phyloP scores from a whole-genome alignment of 148 eudicot species.

The Rhododendron griersonianum region DNA sequence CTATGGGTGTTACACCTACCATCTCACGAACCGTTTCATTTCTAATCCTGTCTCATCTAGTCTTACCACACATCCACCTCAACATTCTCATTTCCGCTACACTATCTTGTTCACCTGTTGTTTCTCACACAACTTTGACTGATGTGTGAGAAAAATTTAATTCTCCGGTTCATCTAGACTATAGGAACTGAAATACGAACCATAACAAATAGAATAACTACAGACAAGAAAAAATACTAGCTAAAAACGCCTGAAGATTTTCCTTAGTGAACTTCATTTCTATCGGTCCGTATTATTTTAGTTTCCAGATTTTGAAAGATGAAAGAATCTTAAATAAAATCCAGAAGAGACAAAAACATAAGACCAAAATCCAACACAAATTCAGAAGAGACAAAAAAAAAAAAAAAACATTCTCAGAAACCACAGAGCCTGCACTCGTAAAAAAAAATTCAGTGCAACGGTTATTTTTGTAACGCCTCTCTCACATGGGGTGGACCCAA shows the following conservation, averaged over 20 bases:
- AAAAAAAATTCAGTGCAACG: not conserved
- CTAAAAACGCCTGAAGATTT: not conserved
- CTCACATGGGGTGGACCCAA: no score
- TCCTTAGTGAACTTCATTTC: not conserved
- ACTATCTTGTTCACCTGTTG: no score
- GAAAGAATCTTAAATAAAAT: not conserved
- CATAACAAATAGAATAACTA: not conserved
- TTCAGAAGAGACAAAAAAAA: not conserved
- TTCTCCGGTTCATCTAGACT: not conserved
- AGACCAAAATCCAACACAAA: not conserved
- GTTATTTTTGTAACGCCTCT: no score
- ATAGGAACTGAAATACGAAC: not conserved
- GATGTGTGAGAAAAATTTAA: not conserved
- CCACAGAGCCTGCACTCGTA: not conserved
- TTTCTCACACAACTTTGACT: not conserved
- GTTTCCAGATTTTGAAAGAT: not conserved
- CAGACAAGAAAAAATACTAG: not conserved
- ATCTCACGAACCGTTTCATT: no score
- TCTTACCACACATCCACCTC: no score
- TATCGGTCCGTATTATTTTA: not conserved
- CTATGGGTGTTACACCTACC: no score
- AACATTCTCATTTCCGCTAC: no score
- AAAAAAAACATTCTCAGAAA: not conserved
- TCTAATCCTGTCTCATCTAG: no score
- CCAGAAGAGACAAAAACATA: not conserved